These are phyloP conservation scores for Brassica cretica DNA, from an alignment of 345 rosid genomes.

Conservation along the genomic window DNA sequence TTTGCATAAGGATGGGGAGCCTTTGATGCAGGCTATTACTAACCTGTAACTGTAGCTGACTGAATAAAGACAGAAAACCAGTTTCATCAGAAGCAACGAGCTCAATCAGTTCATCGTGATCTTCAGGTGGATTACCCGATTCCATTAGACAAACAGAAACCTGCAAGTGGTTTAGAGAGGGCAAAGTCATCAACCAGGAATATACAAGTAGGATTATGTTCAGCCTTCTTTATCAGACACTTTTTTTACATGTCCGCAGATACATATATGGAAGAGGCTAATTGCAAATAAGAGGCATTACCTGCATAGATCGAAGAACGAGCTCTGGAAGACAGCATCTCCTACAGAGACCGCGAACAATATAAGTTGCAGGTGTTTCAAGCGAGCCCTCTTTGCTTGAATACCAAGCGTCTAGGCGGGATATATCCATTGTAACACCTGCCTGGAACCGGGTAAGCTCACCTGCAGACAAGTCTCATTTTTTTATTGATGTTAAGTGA, in stretches of 20 bases:
- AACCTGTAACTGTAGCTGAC: constrained; percentile 92
- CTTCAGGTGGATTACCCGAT: constrained; percentile 66
- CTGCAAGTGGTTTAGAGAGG: constrained; percentile 41
- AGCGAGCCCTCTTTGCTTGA: constrained; percentile 65
- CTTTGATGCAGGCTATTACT: constrained; percentile 15
- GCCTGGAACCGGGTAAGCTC: constrained; percentile 87
- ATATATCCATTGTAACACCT: constrained; percentile 94
- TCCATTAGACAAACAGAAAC: constrained; percentile 77
- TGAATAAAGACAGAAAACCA: constrained; percentile 76
- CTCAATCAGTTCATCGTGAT: constrained; percentile 77
- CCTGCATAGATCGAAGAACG: constrained; percentile 88
- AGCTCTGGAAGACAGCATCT: constrained; percentile 94
- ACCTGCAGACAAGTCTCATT: constrained; percentile 50
- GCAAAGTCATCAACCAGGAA: neutral
- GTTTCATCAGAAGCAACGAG: constrained; percentile 67
- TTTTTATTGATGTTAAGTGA: neutral
- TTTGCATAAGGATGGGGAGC: neutral
- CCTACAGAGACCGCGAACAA: constrained; percentile 83
- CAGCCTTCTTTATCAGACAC: constrained; percentile 1
- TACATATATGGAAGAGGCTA: neutral
- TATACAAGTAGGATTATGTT: neutral
- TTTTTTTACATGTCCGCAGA: neutral
- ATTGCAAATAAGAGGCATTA: constrained; percentile 29
- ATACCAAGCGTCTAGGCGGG: constrained; percentile 94
- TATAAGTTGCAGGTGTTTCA: constrained; percentile 76